Percentiles rank a stretch among this genome's conserved stretches.
Conservation (phyloP, 208 protist species). For the Trichomonas gallinae region DNA sequence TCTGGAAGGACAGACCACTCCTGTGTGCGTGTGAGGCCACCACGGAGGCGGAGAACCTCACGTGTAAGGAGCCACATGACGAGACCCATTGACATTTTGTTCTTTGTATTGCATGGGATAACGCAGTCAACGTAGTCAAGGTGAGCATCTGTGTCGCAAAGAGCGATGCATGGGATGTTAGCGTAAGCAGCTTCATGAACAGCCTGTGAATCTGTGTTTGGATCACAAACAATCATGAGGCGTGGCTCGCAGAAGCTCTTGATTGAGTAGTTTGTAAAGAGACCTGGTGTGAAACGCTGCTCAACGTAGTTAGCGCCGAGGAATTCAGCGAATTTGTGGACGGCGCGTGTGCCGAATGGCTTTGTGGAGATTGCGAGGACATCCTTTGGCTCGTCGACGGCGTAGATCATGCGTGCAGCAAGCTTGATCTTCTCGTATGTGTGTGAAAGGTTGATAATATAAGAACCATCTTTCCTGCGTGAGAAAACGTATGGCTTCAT, state of each 20-base stretch:
- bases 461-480: conserved; percentile 46
- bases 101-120: conserved; percentile 49
- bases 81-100: conserved; percentile 78
- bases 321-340: conserved; percentile 87
- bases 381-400: conserved; percentile 92
- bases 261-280: conserved; percentile 86
- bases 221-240: conserved; percentile 88
- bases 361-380: conserved; percentile 79
- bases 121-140: conserved; percentile 83
- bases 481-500: conserved; percentile 13
- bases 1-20: conserved; percentile 94
- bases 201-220: conserved; percentile 80
- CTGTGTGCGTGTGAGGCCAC: conserved; percentile 64
- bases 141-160: conserved; percentile 90
- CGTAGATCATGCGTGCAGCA: conserved; percentile 87
- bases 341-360: conserved; percentile 34
- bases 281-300: conserved; percentile 85
- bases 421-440: conserved; percentile 96
- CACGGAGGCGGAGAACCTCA: conserved; percentile 84
- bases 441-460: conserved; percentile 92
- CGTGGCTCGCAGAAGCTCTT: conserved; percentile 93
- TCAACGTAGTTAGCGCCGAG: conserved; percentile 67
- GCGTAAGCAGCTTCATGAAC: conserved; percentile 84
- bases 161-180: conserved; percentile 96
- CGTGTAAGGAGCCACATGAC: conserved; percentile 96